phyloP scores from a whole-genome alignment of 2,329 filamentous ascomycete species.

The Fonsecaea nubica region DNA sequence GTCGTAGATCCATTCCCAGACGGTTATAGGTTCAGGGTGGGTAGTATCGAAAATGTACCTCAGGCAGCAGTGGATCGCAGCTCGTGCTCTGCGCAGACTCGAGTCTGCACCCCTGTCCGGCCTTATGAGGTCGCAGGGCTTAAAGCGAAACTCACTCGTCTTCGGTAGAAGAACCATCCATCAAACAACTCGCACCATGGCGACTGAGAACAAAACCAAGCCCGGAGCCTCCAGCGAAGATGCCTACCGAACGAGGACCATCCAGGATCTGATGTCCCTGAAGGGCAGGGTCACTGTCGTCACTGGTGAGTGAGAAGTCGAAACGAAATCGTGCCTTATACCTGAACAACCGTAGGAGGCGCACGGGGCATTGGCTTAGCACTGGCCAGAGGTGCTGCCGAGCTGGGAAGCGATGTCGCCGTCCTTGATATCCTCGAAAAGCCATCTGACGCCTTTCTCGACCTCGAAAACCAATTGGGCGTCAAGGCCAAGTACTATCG shows the following conservation, averaged over 20 bases:
- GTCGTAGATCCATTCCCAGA: neutral
- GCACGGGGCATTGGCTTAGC: slow-evolving; percentile 37
- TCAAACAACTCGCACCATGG: slow-evolving; percentile 10
- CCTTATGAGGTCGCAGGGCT: neutral
- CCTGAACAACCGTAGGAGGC: slow-evolving; percentile 23
- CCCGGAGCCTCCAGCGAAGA: slow-evolving; percentile 18
- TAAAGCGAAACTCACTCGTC: neutral
- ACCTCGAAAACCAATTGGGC: slow-evolving; percentile 22
- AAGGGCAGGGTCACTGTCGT: slow-evolving; percentile 56
- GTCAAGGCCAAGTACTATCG: slow-evolving; percentile 28
- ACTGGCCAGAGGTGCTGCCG: slow-evolving; percentile 30
- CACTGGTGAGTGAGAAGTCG: slow-evolving; percentile 44
- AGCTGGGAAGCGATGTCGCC: slow-evolving; percentile 34
- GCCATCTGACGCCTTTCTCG: slow-evolving; percentile 25
- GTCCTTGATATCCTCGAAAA: slow-evolving; percentile 34
- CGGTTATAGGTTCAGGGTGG: neutral
- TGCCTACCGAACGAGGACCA: slow-evolving; percentile 15
- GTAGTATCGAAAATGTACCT: neutral
- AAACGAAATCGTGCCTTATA: neutral
- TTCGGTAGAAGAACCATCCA: neutral
- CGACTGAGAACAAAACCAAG: slow-evolving; percentile 15
- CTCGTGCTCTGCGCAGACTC: neutral
- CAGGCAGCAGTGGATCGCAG: neutral
- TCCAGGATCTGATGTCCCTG: slow-evolving; percentile 53
- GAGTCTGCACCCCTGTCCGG: neutral